Base-by-base conservation (phyloP, 345 rosid genomes). In the Eucalyptus decipiens region DNA sequence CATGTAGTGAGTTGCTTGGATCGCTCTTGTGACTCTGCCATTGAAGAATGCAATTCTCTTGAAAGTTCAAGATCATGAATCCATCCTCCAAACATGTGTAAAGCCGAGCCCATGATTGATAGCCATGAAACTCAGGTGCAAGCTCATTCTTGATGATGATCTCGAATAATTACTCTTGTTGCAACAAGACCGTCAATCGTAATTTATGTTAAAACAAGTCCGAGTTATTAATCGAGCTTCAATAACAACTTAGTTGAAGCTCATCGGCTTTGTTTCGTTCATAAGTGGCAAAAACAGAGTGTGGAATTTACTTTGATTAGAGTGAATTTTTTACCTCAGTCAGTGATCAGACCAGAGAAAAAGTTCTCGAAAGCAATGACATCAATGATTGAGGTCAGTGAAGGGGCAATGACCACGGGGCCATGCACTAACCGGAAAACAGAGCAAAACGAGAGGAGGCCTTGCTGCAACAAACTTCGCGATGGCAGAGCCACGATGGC, bases 131-230 rank as follows among this genome's bases (percentile, higher is more conserved):
- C 60, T 24, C 3, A 56, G 3, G 62, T 56, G 28, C 28, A 56
- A 56, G 28, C 62, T 9, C 62, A 9, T 24, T 56, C 62, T 56
- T 56, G 62, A 56, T 56, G 30, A 56, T 23, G 62, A 56, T 56
- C 62, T 56, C 3, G 6, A 56, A 56, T 56, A 56, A 56, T 56
- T 56, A 30, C 62, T 4, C 30, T 3, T 4, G 0, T 2, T 56
- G 62, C 13, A 23, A 0, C 12, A 56, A 56, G 12, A 24, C 28
- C 1, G 4, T 23, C 62, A 9, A 23, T 3, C 6, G 3, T 4
- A 56, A 56, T 56, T 9, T 56, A 23, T 10, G 1, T 56, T 56
- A 21, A 56, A 56, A 10, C 26, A 56, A 23, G 23, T 9, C 28
- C 28, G 24, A 34, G 42, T 69, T 34, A 24, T 69, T 17, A 32